A percentile compares a stretch with the other conserved stretches of the same genome.
These are phyloP conservation scores for Macrolepiota dolichaula DNA, from an alignment of 768 basidiomycete genomes.

Conservation along the genomic window DNA sequence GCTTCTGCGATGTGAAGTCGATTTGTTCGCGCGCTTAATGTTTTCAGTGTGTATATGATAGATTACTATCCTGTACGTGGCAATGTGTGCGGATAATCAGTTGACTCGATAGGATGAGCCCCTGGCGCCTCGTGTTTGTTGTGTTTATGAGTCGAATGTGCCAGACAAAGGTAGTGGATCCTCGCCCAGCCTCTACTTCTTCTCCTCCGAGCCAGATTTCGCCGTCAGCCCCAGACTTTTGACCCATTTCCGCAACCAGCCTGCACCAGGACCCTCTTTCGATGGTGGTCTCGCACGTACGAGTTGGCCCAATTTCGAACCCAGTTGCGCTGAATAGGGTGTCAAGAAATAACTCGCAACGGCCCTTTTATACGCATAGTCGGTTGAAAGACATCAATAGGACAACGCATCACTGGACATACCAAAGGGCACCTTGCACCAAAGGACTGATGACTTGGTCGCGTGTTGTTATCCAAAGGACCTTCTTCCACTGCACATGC, in stretches of 20 bases:
- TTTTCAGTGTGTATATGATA: not conserved
- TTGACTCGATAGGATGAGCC: not conserved
- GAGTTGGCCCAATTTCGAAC: constrained; percentile 28
- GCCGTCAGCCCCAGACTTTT: constrained; percentile 23
- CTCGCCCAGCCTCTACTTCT: not conserved
- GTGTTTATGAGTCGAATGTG: not conserved
- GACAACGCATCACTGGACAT: constrained; percentile 18
- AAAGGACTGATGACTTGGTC: constrained; percentile 71
- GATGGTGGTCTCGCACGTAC: constrained; percentile 24
- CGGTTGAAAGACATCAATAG: not conserved
- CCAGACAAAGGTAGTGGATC: not conserved
- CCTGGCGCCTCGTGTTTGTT: not conserved
- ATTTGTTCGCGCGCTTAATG: too few relatives aligned
- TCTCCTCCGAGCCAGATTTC: not conserved
- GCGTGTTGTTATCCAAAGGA: constrained; percentile 60
- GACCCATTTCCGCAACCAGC: constrained; percentile 38
- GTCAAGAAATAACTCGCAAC: constrained; percentile 42
- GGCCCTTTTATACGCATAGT: constrained; percentile 30
- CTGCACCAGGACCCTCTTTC: constrained; percentile 37
- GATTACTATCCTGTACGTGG: not conserved
- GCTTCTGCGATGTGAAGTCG: too few relatives aligned
- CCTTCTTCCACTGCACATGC: constrained; percentile 50
- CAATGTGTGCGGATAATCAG: not conserved
- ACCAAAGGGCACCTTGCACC: constrained; percentile 68
- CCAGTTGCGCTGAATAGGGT: constrained; percentile 34